phyloP scores from a whole-genome alignment of 2,329 filamentous ascomycete species.

The Phialocephala sp. region DNA sequence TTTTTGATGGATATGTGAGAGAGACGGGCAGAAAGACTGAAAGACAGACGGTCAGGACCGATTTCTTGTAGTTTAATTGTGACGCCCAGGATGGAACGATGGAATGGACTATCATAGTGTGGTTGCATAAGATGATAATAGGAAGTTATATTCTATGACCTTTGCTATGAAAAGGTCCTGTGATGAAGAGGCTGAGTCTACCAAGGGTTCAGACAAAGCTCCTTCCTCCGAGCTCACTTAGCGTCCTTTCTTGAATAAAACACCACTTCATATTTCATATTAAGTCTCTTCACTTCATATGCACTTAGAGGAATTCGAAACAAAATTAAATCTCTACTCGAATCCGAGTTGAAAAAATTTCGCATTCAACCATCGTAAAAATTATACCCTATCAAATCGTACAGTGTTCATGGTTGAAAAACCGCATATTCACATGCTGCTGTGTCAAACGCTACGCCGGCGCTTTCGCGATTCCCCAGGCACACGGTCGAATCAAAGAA shows the following conservation, averaged over 20 bases:
- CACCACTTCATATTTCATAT: too few species aligned
- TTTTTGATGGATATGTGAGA: neutral
- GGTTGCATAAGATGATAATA: constrained; percentile 1
- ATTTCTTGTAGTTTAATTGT: constrained; percentile 8
- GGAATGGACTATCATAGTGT: neutral
- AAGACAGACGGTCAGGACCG: neutral
- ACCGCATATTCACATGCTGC: neutral
- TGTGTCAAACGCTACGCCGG: constrained; percentile 5
- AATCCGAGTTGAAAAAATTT: neutral
- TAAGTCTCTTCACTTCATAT: too few species aligned
- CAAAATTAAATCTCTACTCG: neutral
- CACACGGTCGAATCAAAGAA: neutral
- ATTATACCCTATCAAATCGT: constrained; percentile 11
- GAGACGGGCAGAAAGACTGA: neutral
- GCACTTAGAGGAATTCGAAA: too few species aligned
- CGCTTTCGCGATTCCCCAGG: neutral
- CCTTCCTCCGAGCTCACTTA: too few species aligned
- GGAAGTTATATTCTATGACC: neutral
- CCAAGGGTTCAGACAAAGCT: too few species aligned
- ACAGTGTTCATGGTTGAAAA: constrained; percentile 6
- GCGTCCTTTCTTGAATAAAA: too few species aligned
- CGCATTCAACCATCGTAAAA: constrained; percentile 7
- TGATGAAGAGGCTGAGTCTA: neutral
- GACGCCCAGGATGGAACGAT: neutral
- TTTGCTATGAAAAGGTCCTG: neutral